Evolutionary conservation across 352 stramenopile species (phyloP).

Genomic region (Thraustochytrium sp.): DNA sequence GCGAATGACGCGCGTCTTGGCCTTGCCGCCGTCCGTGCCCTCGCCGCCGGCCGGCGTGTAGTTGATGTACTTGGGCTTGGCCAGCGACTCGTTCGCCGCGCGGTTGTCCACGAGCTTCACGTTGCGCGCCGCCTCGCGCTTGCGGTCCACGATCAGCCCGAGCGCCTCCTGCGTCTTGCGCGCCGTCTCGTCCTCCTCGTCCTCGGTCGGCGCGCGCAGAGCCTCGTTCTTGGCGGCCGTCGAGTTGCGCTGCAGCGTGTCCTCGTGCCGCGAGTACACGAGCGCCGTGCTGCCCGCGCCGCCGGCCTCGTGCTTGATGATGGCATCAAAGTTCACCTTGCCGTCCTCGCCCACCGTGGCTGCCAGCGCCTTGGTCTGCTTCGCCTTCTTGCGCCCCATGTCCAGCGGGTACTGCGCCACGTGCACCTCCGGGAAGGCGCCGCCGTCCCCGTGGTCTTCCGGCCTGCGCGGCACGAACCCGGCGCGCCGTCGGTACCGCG

Average conservation of each 20-base stretch:
- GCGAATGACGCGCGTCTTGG: conserved; percentile 93
- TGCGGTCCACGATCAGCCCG: conserved; percentile 74
- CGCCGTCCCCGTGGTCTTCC: conserved; percentile 92
- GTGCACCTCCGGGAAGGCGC: conserved; percentile 96
- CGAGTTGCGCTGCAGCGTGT: conserved; percentile 68
- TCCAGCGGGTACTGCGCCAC: conserved; percentile 90
- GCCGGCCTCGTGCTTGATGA: conserved; percentile 91
- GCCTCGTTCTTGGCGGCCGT: background rate
- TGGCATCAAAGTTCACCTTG: conserved; percentile 83
- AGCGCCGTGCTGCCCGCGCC: conserved; percentile 66
- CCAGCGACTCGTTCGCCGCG: conserved; percentile 49
- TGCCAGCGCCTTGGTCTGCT: conserved; percentile 68
- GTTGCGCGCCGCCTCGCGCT: conserved; percentile 75
- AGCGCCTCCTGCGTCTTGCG: conserved; percentile 72
- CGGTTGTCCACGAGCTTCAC: conserved; percentile 62
- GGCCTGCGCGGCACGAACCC: conserved; percentile 48
- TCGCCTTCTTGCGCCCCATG: conserved; percentile 81
- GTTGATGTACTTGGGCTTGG: conserved; percentile 23
- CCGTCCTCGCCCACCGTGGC: conserved; percentile 85
- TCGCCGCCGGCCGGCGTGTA: background rate
- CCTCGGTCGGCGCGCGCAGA: conserved; percentile 62
- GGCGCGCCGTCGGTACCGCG: conserved; percentile 41
- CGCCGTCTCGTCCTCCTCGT: conserved; percentile 64
- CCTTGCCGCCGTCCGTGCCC: conserved; percentile 56
- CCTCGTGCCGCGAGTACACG: conserved; percentile 85